Evolutionary conservation across 257 asterid genomes (phyloP).

Genomic region (Rhazya stricta): DNA sequence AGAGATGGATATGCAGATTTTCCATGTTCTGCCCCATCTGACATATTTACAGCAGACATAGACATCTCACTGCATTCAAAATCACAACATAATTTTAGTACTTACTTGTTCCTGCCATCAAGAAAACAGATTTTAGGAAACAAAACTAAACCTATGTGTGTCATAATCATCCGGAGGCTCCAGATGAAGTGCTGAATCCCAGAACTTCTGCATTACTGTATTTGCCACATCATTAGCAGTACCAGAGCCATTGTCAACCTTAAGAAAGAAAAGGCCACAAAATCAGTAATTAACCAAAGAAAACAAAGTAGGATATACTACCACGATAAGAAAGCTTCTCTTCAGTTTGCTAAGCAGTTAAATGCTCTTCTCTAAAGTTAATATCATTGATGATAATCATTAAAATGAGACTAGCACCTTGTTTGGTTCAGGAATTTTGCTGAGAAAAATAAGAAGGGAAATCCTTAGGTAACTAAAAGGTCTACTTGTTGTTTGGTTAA

Average conservation of each 20-base stretch:
- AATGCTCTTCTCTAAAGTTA: not conserved
- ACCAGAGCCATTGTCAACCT: constrained; percentile 83
- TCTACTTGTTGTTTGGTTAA: too few relatives aligned
- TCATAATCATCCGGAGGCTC: constrained; percentile 86
- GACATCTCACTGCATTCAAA: constrained; percentile 69
- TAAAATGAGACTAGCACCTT: not conserved
- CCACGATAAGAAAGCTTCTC: not conserved
- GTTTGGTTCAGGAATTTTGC: too few relatives aligned
- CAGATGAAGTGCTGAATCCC: constrained; percentile 90
- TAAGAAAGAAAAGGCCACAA: constrained; percentile 10
- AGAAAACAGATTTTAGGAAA: not conserved
- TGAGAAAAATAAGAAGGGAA: too few relatives aligned
- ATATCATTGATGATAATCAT: not conserved
- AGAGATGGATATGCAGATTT: constrained; percentile 66
- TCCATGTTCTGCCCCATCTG: constrained; percentile 54
- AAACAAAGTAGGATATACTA: not conserved
- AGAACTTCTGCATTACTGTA: constrained; percentile 90
- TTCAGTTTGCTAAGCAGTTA: not conserved
- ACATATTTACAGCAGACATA: constrained; percentile 52
- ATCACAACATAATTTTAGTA: not conserved
- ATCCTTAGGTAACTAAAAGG: too few relatives aligned
- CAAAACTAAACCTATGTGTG: constrained; percentile 47
- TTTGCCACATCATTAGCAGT: constrained; percentile 67
- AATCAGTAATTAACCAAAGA: not conserved
- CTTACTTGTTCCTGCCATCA: not conserved